Conservation (phyloP, 306 rosid species). For the Lithocarpus polystachyus region DNA sequence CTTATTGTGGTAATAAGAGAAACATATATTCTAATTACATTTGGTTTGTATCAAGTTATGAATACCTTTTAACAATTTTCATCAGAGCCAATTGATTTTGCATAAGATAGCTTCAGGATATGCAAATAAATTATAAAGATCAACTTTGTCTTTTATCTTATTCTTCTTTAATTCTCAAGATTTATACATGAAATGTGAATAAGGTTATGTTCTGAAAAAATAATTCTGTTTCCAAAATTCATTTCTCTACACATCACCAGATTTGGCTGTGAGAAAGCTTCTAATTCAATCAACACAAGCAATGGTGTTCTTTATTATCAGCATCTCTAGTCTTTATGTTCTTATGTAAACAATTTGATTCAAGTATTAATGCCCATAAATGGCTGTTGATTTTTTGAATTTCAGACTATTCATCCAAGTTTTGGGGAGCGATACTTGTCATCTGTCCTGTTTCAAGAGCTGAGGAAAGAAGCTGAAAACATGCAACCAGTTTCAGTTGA, state of each 20-base stretch:
- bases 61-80: background rate
- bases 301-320: background rate
- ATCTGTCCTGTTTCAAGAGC: conserved; percentile 78
- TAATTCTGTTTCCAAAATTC: background rate
- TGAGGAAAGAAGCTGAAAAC: conserved; percentile 82
- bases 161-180: background rate
- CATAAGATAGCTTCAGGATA: background rate
- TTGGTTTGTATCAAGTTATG: background rate
- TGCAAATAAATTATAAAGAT: background rate
- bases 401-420: conserved; percentile 92
- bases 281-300: background rate
- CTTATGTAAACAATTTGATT: background rate
- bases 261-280: background rate
- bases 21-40: background rate
- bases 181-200: background rate
- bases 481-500: conserved; percentile 96
- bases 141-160: background rate
- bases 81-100: background rate
- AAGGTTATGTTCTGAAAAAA: background rate
- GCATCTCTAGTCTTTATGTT: background rate
- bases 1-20: conserved; percentile 78
- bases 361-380: background rate
- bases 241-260: background rate
- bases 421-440: conserved; percentile 96
- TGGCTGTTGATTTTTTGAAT: conserved; percentile 20